These are phyloP conservation scores for Pestalotiopsis sp. DNA, from an alignment of 2,329 filamentous ascomycete species.

Conservation along the genomic window DNA sequence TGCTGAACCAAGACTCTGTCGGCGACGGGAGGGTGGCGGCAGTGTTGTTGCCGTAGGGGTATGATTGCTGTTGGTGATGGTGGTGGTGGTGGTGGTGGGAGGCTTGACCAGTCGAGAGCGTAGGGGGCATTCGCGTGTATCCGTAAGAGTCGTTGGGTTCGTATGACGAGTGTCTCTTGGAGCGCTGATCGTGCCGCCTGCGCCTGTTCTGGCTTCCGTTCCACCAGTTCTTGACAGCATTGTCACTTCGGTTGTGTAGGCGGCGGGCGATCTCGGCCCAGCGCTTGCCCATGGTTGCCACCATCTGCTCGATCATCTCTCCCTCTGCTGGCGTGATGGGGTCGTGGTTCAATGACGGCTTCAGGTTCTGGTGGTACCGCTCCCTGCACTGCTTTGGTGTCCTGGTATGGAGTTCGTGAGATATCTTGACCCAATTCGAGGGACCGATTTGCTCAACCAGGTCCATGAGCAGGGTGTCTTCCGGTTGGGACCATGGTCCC, in stretches of 20 bases:
- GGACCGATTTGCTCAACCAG: constrained; percentile 74
- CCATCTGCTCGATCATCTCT: constrained; percentile 74
- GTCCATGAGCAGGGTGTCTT: constrained; percentile 71
- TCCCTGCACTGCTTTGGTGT: constrained; percentile 95
- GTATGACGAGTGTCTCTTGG: constrained; percentile 36
- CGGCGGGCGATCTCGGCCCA: constrained; percentile 92
- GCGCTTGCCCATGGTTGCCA: constrained; percentile 77
- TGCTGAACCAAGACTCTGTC: constrained; percentile 30
- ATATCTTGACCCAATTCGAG: constrained; percentile 89
- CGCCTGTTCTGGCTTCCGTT: constrained; percentile 89
- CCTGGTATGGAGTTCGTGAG: constrained; percentile 72
- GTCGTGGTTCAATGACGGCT: constrained; percentile 71
- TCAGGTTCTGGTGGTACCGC: constrained; percentile 91
- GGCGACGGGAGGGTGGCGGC: constrained; percentile 33
- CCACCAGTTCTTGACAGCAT: constrained; percentile 98
- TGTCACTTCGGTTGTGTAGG: constrained; percentile 85
- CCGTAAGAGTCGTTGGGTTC: constrained; percentile 23
- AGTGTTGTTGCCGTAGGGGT: constrained; percentile 18
- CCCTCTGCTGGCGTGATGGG: constrained; percentile 75
- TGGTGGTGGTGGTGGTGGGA: constrained; percentile 19
- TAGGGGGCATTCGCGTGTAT: constrained; percentile 17
- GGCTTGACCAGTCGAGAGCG: constrained; percentile 19
- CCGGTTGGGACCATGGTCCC: constrained; percentile 81
- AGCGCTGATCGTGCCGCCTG: constrained; percentile 47
- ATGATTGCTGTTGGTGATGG: constrained; percentile 18